phyloP scores from a whole-genome alignment of 2,329 filamentous ascomycete species.

The Trichoderma simmonsii region DNA sequence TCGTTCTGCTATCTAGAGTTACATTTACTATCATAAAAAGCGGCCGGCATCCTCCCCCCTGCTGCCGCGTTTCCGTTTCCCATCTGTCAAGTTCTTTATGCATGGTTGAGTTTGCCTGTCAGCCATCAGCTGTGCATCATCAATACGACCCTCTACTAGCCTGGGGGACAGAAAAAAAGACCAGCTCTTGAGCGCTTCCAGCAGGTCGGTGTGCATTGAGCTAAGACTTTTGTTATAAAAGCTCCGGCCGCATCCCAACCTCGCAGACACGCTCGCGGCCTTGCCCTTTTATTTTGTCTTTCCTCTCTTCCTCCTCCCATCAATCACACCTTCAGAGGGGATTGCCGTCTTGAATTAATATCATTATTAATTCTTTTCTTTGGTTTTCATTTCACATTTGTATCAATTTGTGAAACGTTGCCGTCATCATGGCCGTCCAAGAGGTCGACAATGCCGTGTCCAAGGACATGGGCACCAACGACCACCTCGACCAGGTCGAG shows the following conservation, averaged over 20 bases:
- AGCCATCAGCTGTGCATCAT: background rate
- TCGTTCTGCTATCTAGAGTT: background rate
- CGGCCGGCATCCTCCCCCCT: background rate
- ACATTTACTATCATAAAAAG: constrained; percentile 8
- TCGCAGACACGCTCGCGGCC: background rate
- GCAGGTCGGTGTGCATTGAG: constrained; percentile 12
- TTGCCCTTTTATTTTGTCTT: background rate
- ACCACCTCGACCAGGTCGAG: constrained; percentile 20
- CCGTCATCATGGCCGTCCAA: constrained; percentile 7
- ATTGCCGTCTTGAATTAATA: background rate
- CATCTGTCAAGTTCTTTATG: background rate
- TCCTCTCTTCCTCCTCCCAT: background rate
- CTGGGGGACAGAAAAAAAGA: background rate
- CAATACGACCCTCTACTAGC: background rate
- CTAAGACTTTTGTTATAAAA: background rate
- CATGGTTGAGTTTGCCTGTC: background rate
- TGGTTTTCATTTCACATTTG: background rate
- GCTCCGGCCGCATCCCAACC: constrained; percentile 1
- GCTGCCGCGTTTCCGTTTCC: constrained; percentile 1
- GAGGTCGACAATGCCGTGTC: constrained; percentile 14
- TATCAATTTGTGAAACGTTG: background rate
- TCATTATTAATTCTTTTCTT: background rate
- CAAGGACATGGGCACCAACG: constrained; percentile 10
- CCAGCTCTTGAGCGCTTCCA: background rate
- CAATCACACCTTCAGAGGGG: background rate